Evolutionary conservation across 225 moss, liverwort and hornwort genomes (phyloP).

Genomic region (Physcomitrellopsis africana): DNA sequence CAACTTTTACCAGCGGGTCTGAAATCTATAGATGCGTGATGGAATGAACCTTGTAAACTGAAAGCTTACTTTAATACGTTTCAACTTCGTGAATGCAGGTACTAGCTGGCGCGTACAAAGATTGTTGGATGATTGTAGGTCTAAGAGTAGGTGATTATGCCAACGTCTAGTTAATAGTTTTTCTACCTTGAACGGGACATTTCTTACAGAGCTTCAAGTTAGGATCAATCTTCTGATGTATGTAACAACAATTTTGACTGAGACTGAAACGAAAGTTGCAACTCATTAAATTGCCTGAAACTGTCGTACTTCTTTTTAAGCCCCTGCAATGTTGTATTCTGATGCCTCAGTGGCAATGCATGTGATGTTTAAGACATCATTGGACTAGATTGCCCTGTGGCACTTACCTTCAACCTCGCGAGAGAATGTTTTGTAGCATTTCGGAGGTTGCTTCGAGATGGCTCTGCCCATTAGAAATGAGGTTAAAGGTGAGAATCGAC

Average conservation of each 20-base stretch:
- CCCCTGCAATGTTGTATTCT: too few species aligned
- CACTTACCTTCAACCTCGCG: too few species aligned
- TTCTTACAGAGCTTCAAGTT: conserved; percentile 9
- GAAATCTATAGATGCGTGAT: conserved; percentile 26
- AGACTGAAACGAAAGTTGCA: conserved; percentile 4
- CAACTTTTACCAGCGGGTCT: not conserved
- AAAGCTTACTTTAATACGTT: not conserved
- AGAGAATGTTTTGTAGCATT: too few species aligned
- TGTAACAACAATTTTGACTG: conserved; percentile 39
- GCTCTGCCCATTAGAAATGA: too few species aligned
- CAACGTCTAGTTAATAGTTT: conserved; percentile 48
- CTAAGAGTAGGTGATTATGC: conserved; percentile 82
- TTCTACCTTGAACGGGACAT: not conserved
- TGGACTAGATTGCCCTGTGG: too few species aligned
- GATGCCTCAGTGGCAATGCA: too few species aligned
- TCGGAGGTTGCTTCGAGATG: too few species aligned
- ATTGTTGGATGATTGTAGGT: conserved; percentile 92
- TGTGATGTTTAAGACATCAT: too few species aligned
- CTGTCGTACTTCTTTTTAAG: too few species aligned
- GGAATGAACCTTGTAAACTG: conserved; percentile 10
- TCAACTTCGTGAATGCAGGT: conserved; percentile 48
- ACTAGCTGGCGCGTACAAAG: conserved; percentile 64
- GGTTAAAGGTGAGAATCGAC: too few species aligned
- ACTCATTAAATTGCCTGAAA: too few species aligned
- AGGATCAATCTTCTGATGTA: not conserved